Percentiles rank a stretch among this genome's conserved stretches.
Evolutionary conservation across 495 filamentous ascomycete species (phyloP).

Genomic region (Lasiosphaeria ovina): DNA sequence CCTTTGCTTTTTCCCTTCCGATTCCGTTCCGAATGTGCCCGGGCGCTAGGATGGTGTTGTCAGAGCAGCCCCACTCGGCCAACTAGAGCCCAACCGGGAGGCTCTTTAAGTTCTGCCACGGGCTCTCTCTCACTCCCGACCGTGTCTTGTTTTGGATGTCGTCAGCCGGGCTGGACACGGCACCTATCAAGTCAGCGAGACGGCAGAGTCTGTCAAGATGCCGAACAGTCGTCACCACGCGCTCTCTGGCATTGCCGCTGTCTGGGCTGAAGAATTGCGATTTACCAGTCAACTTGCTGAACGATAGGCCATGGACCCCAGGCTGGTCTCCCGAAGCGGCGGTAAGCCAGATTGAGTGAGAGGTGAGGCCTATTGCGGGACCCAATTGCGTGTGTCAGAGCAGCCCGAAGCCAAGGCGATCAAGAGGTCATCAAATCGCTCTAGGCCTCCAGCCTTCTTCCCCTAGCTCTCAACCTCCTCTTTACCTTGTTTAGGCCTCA

Average conservation of each 20-base stretch:
- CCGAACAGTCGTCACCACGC: not conserved
- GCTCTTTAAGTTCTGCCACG: no score
- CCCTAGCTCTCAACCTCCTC: not conserved
- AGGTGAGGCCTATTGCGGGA: not conserved
- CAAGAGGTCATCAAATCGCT: constrained; percentile 12
- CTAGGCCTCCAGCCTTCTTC: not conserved
- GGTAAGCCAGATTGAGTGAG: constrained; percentile 10
- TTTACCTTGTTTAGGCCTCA: not conserved
- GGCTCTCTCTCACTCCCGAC: no score
- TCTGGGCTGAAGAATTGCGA: not conserved
- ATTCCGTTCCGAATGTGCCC: no score
- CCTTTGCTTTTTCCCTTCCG: no score
- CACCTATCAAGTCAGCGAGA: no score
- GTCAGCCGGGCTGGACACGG: no score
- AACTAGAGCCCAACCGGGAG: no score
- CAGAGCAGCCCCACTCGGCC: no score
- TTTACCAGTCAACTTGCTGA: not conserved
- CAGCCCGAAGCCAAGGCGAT: not conserved
- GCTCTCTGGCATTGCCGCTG: not conserved
- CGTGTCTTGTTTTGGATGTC: no score
- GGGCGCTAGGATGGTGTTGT: no score
- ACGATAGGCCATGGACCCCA: constrained; percentile 1
- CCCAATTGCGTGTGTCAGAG: constrained; percentile 6
- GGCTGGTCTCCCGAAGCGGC: constrained; percentile 6
- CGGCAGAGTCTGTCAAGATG: not conserved